Evolutionary conservation across 441 rosid genomes (phyloP).

Genomic region (Aleurites moluccanus): DNA sequence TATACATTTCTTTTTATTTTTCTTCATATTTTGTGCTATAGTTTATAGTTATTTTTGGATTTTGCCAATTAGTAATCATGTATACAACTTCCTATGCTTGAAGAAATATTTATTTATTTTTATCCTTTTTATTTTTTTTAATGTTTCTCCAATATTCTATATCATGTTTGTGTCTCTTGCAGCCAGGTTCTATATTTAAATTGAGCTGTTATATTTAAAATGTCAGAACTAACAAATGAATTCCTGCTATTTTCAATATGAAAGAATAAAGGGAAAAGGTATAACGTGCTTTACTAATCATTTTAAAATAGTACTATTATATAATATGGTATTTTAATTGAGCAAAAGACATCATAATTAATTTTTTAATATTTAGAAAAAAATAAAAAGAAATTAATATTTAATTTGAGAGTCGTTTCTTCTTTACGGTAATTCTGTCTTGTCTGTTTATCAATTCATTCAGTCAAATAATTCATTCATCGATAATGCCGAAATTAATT

Average conservation of each 20-base stretch:
- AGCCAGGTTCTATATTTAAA: neutral
- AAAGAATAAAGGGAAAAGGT: conserved; percentile 7
- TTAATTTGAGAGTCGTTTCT: neutral
- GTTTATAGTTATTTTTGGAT: too few relatives aligned
- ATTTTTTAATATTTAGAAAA: neutral
- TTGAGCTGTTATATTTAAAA: neutral
- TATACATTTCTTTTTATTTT: neutral
- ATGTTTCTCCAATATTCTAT: neutral
- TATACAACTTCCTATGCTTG: neutral
- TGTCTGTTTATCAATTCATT: neutral
- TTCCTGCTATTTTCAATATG: neutral
- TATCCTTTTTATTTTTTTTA: neutral
- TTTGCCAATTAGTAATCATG: neutral
- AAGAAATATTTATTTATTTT: neutral
- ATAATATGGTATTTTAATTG: neutral
- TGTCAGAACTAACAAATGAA: neutral
- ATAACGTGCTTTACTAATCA: neutral
- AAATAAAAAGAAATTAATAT: neutral
- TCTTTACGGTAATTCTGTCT: too few relatives aligned
- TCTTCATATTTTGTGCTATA: neutral
- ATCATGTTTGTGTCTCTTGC: neutral
- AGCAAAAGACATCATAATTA: conserved; percentile 8
- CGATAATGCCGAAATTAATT: too few relatives aligned
- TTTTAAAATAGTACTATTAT: neutral
- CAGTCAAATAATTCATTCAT: too few relatives aligned